Evolutionary conservation across 495 filamentous ascomycete species (phyloP).

Genomic region (Penicillium daleae): DNA sequence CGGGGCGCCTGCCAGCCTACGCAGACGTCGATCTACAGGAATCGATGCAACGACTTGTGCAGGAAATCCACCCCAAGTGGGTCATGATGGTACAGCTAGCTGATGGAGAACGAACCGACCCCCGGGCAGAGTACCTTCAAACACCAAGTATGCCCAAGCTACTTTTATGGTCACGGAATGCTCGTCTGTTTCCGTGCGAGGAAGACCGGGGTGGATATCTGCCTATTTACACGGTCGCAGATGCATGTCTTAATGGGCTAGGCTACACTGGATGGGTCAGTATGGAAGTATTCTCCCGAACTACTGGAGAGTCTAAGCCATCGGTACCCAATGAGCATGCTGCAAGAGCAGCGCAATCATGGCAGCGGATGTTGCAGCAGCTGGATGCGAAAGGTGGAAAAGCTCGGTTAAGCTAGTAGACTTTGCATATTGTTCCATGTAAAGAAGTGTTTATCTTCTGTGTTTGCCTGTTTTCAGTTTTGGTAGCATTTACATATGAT

Average conservation of each 20-base stretch:
- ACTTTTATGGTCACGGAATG: slow-evolving; percentile 70
- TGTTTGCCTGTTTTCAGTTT: too few species aligned
- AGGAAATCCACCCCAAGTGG: slow-evolving; percentile 59
- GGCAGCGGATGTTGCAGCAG: slow-evolving; percentile 45
- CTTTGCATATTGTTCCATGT: background rate
- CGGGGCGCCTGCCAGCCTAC: slow-evolving; percentile 49
- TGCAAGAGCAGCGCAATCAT: slow-evolving; percentile 58
- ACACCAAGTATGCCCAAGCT: slow-evolving; percentile 18
- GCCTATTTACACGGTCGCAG: slow-evolving; percentile 58
- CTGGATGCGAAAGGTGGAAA: slow-evolving; percentile 1
- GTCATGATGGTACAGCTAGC: slow-evolving; percentile 75
- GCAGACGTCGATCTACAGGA: slow-evolving; percentile 56
- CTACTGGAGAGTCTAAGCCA: slow-evolving; percentile 54
- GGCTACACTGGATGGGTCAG: slow-evolving; percentile 73
- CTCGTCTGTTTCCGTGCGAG: slow-evolving; percentile 70
- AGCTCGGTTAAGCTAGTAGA: background rate
- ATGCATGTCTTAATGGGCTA: slow-evolving; percentile 56
- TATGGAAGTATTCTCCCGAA: slow-evolving; percentile 72
- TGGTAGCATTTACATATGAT: too few species aligned
- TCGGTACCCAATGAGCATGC: slow-evolving; percentile 65
- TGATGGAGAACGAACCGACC: slow-evolving; percentile 64
- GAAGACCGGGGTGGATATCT: slow-evolving; percentile 66
- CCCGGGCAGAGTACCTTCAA: slow-evolving; percentile 21
- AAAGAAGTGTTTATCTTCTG: background rate
- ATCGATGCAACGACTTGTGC: slow-evolving; percentile 58